These are phyloP conservation scores for Sugiyamaella japonica DNA, from an alignment of 1,139 yeast species.

Conservation along the genomic window DNA sequence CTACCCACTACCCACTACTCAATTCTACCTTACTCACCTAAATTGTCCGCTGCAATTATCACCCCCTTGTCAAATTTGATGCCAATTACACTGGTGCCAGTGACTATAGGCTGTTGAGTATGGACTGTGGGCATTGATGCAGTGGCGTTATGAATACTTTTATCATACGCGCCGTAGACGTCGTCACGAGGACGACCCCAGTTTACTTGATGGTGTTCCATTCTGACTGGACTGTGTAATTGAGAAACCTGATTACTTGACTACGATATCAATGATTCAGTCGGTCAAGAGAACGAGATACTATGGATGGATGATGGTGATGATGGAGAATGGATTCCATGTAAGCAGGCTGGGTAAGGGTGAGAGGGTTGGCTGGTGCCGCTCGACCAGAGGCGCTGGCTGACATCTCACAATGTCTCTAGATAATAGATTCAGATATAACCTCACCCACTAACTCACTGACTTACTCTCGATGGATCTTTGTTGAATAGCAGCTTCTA, in stretches of 20 bases:
- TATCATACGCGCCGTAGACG: conserved; percentile 77
- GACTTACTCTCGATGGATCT: no score
- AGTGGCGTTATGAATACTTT: conserved; percentile 65
- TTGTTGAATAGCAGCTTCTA: not conserved
- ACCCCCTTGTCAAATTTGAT: conserved; percentile 89
- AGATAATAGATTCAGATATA: no score
- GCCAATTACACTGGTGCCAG: conserved; percentile 94
- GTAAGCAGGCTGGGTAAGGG: not conserved
- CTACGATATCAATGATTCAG: not conserved
- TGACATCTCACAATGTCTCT: no score
- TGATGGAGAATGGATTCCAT: not conserved
- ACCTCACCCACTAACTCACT: no score
- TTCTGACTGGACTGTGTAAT: conserved; percentile 33
- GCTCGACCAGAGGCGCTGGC: not conserved
- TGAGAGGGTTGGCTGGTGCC: not conserved
- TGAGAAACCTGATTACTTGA: not conserved
- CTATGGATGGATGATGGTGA: not conserved
- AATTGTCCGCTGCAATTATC: conserved; percentile 90
- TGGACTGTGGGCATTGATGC: conserved; percentile 65
- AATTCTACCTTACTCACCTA: conserved; percentile 49
- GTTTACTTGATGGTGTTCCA: conserved; percentile 93
- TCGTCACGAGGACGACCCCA: conserved; percentile 95
- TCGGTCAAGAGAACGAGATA: not conserved
- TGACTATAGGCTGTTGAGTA: conserved; percentile 92
- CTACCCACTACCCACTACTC: not conserved